Percentiles rank a stretch among this genome's conserved stretches.
Evolutionary conservation across 1,139 yeast species (phyloP).

Genomic region (Lodderomyces parapsilosis): DNA sequence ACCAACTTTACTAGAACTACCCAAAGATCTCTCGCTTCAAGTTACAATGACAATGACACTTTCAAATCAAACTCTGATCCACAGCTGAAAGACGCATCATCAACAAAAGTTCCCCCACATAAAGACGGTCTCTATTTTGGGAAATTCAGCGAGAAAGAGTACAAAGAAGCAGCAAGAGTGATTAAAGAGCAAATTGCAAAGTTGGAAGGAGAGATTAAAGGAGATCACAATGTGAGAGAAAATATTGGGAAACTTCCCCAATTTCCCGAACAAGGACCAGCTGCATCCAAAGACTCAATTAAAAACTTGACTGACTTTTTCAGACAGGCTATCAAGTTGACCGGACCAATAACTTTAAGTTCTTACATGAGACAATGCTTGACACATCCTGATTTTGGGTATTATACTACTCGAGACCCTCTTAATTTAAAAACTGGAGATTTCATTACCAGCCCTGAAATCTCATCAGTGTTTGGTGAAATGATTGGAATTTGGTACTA

Average conservation of each 20-base stretch:
- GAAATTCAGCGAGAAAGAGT: constrained; percentile 41
- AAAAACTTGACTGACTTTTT: constrained; percentile 41
- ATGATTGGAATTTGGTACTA: constrained; percentile 76
- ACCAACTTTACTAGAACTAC: neutral
- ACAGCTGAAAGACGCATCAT: neutral
- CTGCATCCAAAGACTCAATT: constrained; percentile 17
- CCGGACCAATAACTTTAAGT: constrained; percentile 76
- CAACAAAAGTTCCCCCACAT: constrained; percentile 9
- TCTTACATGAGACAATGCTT: constrained; percentile 82
- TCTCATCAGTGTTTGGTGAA: constrained; percentile 86
- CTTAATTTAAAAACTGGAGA: constrained; percentile 65
- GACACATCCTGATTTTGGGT: constrained; percentile 76
- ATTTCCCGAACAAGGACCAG: constrained; percentile 25
- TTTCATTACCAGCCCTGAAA: constrained; percentile 84
- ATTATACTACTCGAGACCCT: constrained; percentile 78
- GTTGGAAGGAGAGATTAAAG: constrained; percentile 39
- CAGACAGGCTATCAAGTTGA: constrained; percentile 56
- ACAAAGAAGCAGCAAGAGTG: constrained; percentile 36
- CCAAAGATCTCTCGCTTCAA: neutral
- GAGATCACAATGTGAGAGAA: constrained; percentile 36
- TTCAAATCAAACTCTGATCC: neutral
- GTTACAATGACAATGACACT: neutral
- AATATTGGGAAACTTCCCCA: constrained; percentile 37
- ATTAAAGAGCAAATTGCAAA: constrained; percentile 34
- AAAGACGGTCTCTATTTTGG: constrained; percentile 24